Percentiles rank a stretch among this genome's conserved stretches.
These are phyloP conservation scores for Mycena albidolilacea DNA, from an alignment of 768 basidiomycete genomes.

Conservation along the genomic window DNA sequence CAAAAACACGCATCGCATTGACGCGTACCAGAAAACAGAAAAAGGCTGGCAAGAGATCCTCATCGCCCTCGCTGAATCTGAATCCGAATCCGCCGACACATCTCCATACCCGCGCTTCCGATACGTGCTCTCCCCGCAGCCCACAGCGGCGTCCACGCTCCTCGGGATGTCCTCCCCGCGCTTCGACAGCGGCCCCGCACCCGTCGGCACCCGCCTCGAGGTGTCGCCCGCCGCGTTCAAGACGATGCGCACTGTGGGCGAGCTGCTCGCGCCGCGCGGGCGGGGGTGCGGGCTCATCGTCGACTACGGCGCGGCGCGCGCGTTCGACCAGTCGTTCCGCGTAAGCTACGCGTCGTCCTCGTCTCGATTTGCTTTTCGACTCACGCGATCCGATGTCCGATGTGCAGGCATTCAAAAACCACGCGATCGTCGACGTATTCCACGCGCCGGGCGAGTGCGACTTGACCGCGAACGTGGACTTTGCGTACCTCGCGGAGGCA, in stretches of 20 bases:
- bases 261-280: conserved; percentile 59
- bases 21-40: conserved; percentile 72
- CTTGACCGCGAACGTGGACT: conserved; percentile 97
- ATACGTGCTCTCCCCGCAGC: conserved; percentile 74
- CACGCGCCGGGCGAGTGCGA: conserved; percentile 90
- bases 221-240: conserved; percentile 82
- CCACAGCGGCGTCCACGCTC: conserved; percentile 66
- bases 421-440: conserved; percentile 89
- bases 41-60: conserved; percentile 91
- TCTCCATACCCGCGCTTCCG: conserved; percentile 60
- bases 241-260: conserved; percentile 77
- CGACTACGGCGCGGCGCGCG: conserved; percentile 88
- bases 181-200: conserved; percentile 67
- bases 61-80: conserved; percentile 61
- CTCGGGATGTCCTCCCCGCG: conserved; percentile 78
- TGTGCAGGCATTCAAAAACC: conserved; percentile 88
- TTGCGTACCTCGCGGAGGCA: conserved; percentile 88
- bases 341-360: conserved; percentile 59
- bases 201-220: conserved; percentile 83
- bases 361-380: background rate
- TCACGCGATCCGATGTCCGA: conserved; percentile 3
- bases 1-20: background rate
- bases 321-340: conserved; percentile 82
- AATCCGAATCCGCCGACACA: background rate
- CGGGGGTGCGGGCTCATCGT: conserved; percentile 83